Base-by-base conservation (phyloP, 805 yeast species). In the Komagataella pseudopastoris region DNA sequence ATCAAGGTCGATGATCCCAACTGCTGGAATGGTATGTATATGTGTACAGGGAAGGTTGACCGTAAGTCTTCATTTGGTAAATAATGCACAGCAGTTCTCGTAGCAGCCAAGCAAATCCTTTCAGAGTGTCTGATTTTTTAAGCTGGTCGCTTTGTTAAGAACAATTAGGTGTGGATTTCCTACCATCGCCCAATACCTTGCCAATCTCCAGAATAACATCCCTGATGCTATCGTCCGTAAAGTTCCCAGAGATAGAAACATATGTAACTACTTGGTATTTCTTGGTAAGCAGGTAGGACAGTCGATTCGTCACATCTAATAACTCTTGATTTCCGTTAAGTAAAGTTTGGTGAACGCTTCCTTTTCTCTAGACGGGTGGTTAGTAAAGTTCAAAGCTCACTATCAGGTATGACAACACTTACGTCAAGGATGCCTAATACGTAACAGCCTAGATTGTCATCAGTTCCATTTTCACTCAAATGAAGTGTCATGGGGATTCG, bases 251-350 rank as follows among this genome's bases (percentile, higher is more conserved):
- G 6, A 75, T 53, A 54, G 71, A 67, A 3, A 75, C 75, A 56
- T 77, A 77, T 16, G 71, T 60, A 2, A 81, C 81, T 12, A 60
- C 56, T 2, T 58, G 57, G 51, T 66, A 74, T 52, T 68, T 73
- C 53, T 67, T 68, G 4, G 70, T 62, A 0, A 75, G 55, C n/a
- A 73, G 55, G 12, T 60, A 64, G 1, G 78, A 72, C 6, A 77
- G 54, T 53, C 74, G 68, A 36, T 66, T 68, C 0, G 77, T 63
- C 45, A 74, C 55, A 51, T 77, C 81, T 22, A 74, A 62, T 23
- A 69, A 52, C 0, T 59, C 56, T 46, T 71, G 75, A 23, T 66
- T 64, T 1, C 76, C 59, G 50, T 71, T 69, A 24, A 76, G 60
- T 18, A 74, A 60, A 0, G 78, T 71, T 54, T 74, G 76, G 51